Evolutionary conservation across 129 eudicot genomes (phyloP).

Genomic region (Centrapalus pauciflorus): DNA sequence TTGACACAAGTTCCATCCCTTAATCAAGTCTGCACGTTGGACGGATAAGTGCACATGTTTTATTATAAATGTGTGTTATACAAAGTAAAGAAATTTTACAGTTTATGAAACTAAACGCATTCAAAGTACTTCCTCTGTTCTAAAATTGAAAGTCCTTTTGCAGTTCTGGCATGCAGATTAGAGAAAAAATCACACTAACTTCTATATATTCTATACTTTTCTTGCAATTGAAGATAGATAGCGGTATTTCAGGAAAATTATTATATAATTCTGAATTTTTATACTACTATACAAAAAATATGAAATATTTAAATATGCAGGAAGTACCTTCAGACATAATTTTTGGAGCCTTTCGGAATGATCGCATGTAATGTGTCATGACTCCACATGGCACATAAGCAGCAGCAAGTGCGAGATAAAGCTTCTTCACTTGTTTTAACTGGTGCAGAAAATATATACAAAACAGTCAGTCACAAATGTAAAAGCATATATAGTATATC

Average conservation of each 20-base stretch:
- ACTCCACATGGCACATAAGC: slow-evolving; percentile 75
- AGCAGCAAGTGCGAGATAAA: slow-evolving; percentile 90
- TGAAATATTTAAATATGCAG: no score
- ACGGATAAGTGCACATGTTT: background rate
- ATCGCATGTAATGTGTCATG: slow-evolving; percentile 92
- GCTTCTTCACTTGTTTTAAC: slow-evolving; percentile 91
- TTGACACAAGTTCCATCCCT: slow-evolving; percentile 81
- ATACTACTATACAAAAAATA: no score
- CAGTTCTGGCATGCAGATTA: background rate
- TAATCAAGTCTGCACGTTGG: slow-evolving; percentile 44
- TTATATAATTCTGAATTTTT: no score
- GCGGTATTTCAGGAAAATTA: background rate
- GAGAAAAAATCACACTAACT: background rate
- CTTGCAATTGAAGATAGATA: background rate
- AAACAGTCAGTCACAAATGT: background rate
- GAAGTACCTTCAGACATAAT: slow-evolving; percentile 62
- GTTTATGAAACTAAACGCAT: background rate
- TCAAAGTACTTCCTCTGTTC: background rate
- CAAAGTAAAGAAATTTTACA: background rate
- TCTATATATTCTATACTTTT: background rate
- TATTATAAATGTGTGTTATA: background rate
- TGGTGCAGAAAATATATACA: slow-evolving; percentile 7
- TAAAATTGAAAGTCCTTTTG: background rate
- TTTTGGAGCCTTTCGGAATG: slow-evolving; percentile 71
- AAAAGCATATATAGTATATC: background rate